Base-by-base conservation (phyloP, 306 rosid genomes). In the Casuarina equisetifolia region DNA sequence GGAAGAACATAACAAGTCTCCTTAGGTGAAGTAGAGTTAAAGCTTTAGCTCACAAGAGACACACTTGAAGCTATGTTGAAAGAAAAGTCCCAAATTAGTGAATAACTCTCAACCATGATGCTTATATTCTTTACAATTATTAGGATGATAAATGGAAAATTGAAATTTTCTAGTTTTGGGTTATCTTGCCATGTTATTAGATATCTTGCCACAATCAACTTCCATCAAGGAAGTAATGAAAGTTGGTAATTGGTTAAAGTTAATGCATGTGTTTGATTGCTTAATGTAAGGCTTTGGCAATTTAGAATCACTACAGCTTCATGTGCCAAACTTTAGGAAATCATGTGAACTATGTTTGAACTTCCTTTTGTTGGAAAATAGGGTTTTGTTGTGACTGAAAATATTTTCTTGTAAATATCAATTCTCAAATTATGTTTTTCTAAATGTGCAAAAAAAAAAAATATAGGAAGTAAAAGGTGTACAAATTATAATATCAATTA, bases 61-160 rank as follows among this genome's bases (percentile, higher is more conserved):
- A 89, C 83, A 68, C 84, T 86, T 53, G 94, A 89, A 79, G 92
- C 90, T 70, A 89, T 91, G 90, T 70, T 91, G 85, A 89, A 84
- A 79, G 88, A 92, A 49, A 67, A 86, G 89, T 80, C 88, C 78
- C 88, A 85, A 84, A 86, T 91, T 83, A 83, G 82, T 6, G 94
- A 89, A 46, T 86, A 86, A 50, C 86, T 89, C 63, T 84, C 87
- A 72, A 84, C 32, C 67, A 81, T 78, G 82, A 92, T 91, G 83
- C 73, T 92, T 57, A 36, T 15, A 52, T 78, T 48, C 32, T 39
- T 8, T 76, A 44, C 64, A 49, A 13, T 70, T 64, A 69, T 79
- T 53, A 69, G 16, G 80, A 75, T 46, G 40, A 19, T 71, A 46
- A 48, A 68, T 19, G 50, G 81, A 66, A 5, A 67, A 63, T 49